Percentiles rank a stretch among this genome's conserved stretches.
phyloP scores from a whole-genome alignment of 345 rosid species.

The Zanthoxylum bungeanum region DNA sequence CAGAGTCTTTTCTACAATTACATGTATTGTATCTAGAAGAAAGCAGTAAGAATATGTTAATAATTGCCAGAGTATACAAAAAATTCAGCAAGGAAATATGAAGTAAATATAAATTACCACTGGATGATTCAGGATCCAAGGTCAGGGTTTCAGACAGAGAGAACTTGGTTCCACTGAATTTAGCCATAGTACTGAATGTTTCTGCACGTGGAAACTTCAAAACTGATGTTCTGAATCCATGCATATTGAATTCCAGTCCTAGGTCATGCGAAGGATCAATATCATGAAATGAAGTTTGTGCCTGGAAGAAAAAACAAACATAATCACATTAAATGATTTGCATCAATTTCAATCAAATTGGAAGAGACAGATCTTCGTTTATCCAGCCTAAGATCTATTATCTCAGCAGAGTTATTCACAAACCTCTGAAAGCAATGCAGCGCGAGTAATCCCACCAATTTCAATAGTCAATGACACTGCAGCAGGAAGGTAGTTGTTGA shows the following conservation, averaged over 20 bases:
- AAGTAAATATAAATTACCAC: constrained; percentile 39
- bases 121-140: constrained; percentile 44
- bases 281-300: constrained; percentile 71
- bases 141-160: constrained; percentile 58
- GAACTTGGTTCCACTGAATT: constrained; percentile 68
- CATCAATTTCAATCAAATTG: constrained; percentile 18
- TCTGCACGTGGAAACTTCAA: constrained; percentile 79
- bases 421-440: constrained; percentile 77
- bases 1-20: constrained; percentile 72
- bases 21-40: constrained; percentile 58
- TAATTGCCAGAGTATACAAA: constrained; percentile 3
- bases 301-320: constrained; percentile 40
- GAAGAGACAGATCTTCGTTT: constrained; percentile 9
- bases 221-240: constrained; percentile 52
- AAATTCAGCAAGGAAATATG: constrained; percentile 3
- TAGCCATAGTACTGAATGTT: constrained; percentile 59
- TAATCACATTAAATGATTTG: constrained; percentile 13
- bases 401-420: constrained; percentile 25
- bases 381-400: background rate
- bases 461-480: constrained; percentile 59
- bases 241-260: constrained; percentile 55
- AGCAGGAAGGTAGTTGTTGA: constrained; percentile 78
- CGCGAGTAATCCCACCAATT: constrained; percentile 62
- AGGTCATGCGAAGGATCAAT: constrained; percentile 87
- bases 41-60: constrained; percentile 13